Base-by-base conservation (phyloP, 2,329 filamentous ascomycete genomes). In the Talaromyces sp. region DNA sequence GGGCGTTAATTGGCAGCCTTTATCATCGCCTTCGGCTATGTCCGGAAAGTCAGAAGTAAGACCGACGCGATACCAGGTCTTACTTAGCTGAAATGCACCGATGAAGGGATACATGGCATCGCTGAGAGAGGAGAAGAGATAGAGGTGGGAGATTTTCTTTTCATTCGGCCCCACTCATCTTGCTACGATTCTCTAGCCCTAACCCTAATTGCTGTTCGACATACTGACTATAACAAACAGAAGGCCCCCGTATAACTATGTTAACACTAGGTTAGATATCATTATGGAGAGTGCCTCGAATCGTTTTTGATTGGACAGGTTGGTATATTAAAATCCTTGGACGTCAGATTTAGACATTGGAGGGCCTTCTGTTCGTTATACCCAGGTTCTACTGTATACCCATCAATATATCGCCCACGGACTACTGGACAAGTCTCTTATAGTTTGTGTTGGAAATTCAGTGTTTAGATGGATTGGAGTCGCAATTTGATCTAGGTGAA, bases 61-160 rank as follows among this genome's bases (percentile, higher is more conserved):
- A n/a, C 84, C 84, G 40, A 79, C 80, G n/a, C 67, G 76, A 35
- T 81, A 78, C 84, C 84, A 86, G 52, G 70, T 66, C 33, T 67
- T 64, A 22, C 66, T 69, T 45, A 63, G 57, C 21, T 66, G 62
- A 2, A 66, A 64, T 19, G 50, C 19, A 9, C 28, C 37, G 17
- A 58, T 33, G 48, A 58, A 58, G 22, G 56, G 31, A 19, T 53
- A 53, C 56, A 58, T 58, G 19, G 53, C 53, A 56, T 56, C 21
- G 43, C 22, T 36, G 15, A 22, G 3, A 10, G 25, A 31, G 43
- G 43, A 31, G 31, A 3, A 19, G 37, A 31, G 28, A 31, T 31
- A 17, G 19, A 46, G 6, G n/a, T 17, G 15, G 25, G 25, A 11
- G 25, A 17, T 17, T 31, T 46, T 46, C 21, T 22, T 46, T 46